Evolutionary conservation across 345 rosid genomes (phyloP), one percentile per base, ranked within the genome.

Genomic region (Populus simonii): DNA sequence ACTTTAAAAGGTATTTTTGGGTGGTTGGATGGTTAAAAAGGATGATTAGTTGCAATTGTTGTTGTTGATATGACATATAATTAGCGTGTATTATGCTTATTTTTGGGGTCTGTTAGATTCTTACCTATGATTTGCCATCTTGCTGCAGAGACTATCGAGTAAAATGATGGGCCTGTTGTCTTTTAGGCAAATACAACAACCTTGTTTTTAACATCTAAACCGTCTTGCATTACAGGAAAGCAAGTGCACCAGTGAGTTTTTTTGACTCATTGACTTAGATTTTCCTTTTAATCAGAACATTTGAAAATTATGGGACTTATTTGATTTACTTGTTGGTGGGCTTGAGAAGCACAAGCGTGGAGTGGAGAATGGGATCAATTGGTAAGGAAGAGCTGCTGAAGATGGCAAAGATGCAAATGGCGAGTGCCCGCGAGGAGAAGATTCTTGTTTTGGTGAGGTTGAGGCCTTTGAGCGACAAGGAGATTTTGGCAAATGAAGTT

Each of bases 381-480:
- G 89, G 88, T 51, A 93, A 84, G 76, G 98, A 91, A 73, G 91
- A 90, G 87, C 84, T 89, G 66, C 87, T 79, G 84, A 91, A 88
- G 83, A 78, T 85, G 87, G 98, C 90, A 83, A 93, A 89, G 85
- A 82, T 89, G 87, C 97, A 89, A 84, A 80, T 76, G 80, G 81
- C 83, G 43, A 77, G 80, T 78, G 79, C 90, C 59, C 88, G 89
- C 0, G 97, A 93, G 79, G 99, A 95, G 86, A 93, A 89, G 88
- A 96, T 96, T 80, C 87, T 93, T 53, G 98, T 93, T 80, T 79
- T 92, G 84, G 94, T 96, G 85, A 92, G 98, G 86, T 78, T 92
- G 85, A 90, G 99, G 89, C 99, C 99, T 75, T 83, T 93, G 89
- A 96, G 82, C 73, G 98, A 96, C 41, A 93, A 88, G 85, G 99